Evolutionary conservation across 2,329 filamentous ascomycete genomes (phyloP).

Genomic region (Pezizomycotina sp.): DNA sequence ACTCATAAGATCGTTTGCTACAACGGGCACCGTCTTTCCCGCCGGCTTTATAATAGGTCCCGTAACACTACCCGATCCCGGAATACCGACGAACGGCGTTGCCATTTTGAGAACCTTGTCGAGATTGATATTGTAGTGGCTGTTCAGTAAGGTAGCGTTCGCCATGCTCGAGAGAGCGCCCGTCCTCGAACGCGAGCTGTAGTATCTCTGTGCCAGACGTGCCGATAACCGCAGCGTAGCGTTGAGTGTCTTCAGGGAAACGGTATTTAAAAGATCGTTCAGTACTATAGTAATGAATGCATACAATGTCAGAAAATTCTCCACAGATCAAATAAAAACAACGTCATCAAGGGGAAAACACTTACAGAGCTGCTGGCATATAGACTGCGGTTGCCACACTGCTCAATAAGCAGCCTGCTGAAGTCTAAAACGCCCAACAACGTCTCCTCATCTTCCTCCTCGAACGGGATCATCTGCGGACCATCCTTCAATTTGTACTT

Average conservation of each 20-base stretch:
- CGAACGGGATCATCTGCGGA: slow-evolving; percentile 50
- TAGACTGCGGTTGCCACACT: slow-evolving; percentile 90
- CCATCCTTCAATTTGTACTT: slow-evolving; percentile 66
- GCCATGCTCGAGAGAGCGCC: slow-evolving; percentile 47
- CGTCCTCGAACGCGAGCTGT: slow-evolving; percentile 65
- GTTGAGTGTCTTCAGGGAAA: slow-evolving; percentile 61
- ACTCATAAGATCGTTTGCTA: slow-evolving; percentile 69
- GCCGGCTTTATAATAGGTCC: slow-evolving; percentile 14
- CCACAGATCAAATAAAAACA: slow-evolving; percentile 5
- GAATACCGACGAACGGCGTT: slow-evolving; percentile 64
- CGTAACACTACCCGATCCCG: no score
- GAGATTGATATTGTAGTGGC: slow-evolving; percentile 65
- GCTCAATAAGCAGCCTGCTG: slow-evolving; percentile 72
- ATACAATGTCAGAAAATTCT: slow-evolving; percentile 35
- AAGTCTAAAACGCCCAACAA: slow-evolving; percentile 69
- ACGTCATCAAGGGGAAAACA: slow-evolving; percentile 1
- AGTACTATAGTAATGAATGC: no score
- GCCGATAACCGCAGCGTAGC: slow-evolving; percentile 64
- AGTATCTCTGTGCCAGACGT: slow-evolving; percentile 79
- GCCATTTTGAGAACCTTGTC: slow-evolving; percentile 76
- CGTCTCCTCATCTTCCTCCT: slow-evolving; percentile 65
- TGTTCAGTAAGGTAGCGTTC: slow-evolving; percentile 56
- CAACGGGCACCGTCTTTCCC: slow-evolving; percentile 29
- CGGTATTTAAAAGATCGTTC: slow-evolving; percentile 76
- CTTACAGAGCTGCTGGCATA: slow-evolving; percentile 66